A percentile compares a stretch with the other conserved stretches of the same genome.
phyloP scores from a whole-genome alignment of 208 protist species.

The Leishmania tarentolae region DNA sequence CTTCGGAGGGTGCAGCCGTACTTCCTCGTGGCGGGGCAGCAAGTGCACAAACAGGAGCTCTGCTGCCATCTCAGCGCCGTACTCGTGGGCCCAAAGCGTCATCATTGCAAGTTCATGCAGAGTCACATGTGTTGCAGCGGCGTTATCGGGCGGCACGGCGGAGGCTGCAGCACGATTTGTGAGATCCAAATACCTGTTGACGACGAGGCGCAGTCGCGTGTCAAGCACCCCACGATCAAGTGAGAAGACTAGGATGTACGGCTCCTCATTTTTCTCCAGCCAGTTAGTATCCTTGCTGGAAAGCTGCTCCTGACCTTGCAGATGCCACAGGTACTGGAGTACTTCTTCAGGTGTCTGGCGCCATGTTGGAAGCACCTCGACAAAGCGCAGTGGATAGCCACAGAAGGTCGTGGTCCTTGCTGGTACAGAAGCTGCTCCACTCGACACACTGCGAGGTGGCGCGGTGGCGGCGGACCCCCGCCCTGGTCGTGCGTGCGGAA shows the following conservation, averaged over 20 bases:
- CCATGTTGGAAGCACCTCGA: conserved; percentile 38
- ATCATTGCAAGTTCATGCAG: conserved; percentile 38
- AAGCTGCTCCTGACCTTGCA: background rate
- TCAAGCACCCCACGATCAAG: conserved; percentile 27
- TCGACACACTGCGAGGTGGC: background rate
- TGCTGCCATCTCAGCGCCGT: conserved; percentile 33
- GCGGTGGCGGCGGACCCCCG: background rate
- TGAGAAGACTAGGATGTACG: conserved; percentile 32
- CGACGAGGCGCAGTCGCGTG: conserved; percentile 33
- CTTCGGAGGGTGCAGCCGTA: conserved; percentile 21
- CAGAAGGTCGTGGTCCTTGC: background rate
- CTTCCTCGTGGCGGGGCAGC: conserved; percentile 17
- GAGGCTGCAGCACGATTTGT: background rate
- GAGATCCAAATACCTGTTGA: conserved; percentile 23
- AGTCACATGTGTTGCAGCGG: conserved; percentile 18
- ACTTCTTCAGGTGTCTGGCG: conserved; percentile 23
- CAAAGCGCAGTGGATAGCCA: conserved; percentile 25
- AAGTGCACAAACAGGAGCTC: conserved; percentile 62
- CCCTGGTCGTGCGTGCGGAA: conserved; percentile 23
- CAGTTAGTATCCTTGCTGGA: background rate
- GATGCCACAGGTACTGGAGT: conserved; percentile 4
- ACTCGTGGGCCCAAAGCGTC: conserved; percentile 70
- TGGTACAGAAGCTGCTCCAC: background rate
- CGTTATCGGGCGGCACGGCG: background rate
- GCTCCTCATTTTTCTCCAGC: conserved; percentile 27